Base-by-base conservation (phyloP, 1,139 yeast species). In the Taphrina pruni region DNA sequence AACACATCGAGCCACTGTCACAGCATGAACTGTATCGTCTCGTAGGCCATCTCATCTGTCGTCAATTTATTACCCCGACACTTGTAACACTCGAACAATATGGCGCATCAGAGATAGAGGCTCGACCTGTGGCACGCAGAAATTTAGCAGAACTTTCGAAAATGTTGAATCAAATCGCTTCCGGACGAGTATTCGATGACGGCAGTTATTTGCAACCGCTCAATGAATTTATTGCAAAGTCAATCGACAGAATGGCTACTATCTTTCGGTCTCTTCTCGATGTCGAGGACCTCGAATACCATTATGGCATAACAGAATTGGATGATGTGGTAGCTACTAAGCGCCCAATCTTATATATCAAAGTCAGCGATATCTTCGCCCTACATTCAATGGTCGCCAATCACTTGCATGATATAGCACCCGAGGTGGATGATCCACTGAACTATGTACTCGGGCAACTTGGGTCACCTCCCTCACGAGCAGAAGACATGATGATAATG, bases 131-230 rank as follows among this genome's bases (percentile, higher is more conserved):
- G 51, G 81, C 81, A 68, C 80, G 82, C 54, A 82, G 83, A 69
- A 90, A 90, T 75, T 79, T 91, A 71, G 78, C 80, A 17, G 86
- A 86, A 66, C 81, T 90, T 65, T 80, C 86, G 54, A 83, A 87
- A 71, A 86, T 89, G 32, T 75, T 90, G 72, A 79, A 84, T 45
- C 96, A 90, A 77, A 78, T 89, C 45, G 87, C 89, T 46, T 78
- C 86, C 1, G 85, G 90, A 85, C 83, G 84, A 72, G 85, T 89
- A 1, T 91, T 91, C 78, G 81, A 83, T 1, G 86, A 84, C 61
- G 88, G 89, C 73, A 85, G 88, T 68, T 91, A 86, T 76, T 79
- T 90, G 74, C 92, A 89, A 75, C 96, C 97, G 1, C 81, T 91
- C 75, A 90, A 90, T 76, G 94, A 89, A 62, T 89, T 86, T 74